phyloP scores from a whole-genome alignment of 495 filamentous ascomycete species.

The Penicillium antarcticum region DNA sequence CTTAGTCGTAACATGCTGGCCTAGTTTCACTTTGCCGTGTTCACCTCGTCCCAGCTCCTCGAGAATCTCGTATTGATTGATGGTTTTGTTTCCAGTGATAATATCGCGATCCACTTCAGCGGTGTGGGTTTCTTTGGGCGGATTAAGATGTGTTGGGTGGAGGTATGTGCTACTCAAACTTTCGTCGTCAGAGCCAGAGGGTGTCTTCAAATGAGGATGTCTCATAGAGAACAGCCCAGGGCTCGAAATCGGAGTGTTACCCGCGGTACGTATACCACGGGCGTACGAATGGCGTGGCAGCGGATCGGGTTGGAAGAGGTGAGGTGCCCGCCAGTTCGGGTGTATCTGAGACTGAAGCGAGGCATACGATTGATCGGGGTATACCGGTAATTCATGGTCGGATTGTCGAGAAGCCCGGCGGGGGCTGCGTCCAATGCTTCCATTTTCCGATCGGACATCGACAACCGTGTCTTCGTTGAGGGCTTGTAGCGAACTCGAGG shows the following conservation, averaged over 20 bases:
- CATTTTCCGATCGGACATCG: constrained; percentile 38
- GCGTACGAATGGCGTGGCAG: constrained; percentile 25
- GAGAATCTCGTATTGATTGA: constrained; percentile 96
- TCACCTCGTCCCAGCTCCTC: constrained; percentile 93
- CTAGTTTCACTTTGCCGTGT: constrained; percentile 96
- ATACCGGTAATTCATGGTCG: constrained; percentile 45
- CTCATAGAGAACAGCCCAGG: constrained; percentile 60
- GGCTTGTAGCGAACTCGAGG: constrained; percentile 45
- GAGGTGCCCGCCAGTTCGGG: constrained; percentile 41
- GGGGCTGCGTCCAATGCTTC: constrained; percentile 21
- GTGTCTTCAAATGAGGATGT: constrained; percentile 43
- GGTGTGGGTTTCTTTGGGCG: constrained; percentile 73
- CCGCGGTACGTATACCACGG: constrained; percentile 47
- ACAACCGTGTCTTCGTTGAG: constrained; percentile 44
- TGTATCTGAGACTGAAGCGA: constrained; percentile 48
- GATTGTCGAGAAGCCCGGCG: constrained; percentile 31
- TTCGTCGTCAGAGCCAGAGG: constrained; percentile 48
- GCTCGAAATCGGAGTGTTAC: constrained; percentile 65
- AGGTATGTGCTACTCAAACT: constrained; percentile 54
- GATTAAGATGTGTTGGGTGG: constrained; percentile 62
- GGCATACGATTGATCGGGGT: constrained; percentile 53
- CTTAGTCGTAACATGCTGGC: constrained; percentile 69
- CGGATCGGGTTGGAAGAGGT: constrained; percentile 35
- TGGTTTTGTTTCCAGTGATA: constrained; percentile 85
- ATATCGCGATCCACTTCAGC: constrained; percentile 84